These are phyloP conservation scores for Pseudognaphalium luteoalbum DNA, from an alignment of 129 eudicot genomes.

Conservation along the genomic window DNA sequence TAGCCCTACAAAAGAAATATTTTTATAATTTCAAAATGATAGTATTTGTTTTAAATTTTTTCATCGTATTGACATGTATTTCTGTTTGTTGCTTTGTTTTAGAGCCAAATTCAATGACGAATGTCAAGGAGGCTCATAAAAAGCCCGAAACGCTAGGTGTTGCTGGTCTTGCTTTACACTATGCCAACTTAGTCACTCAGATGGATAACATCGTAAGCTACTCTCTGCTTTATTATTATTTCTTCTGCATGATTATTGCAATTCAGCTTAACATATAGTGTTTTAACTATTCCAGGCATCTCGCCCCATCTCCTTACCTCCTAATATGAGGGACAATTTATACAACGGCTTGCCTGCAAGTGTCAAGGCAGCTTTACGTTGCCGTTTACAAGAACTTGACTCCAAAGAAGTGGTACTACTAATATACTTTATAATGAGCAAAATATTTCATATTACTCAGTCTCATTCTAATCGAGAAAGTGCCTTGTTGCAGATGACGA, in stretches of 20 bases:
- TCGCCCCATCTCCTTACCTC: constrained; percentile 80
- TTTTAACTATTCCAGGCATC: constrained; percentile 53
- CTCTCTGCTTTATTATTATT: constrained; percentile 2
- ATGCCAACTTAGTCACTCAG: constrained; percentile 83
- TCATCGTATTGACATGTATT: neutral
- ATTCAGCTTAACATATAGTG: neutral
- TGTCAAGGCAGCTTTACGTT: constrained; percentile 68
- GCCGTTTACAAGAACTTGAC: constrained; percentile 51
- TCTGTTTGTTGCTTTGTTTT: neutral
- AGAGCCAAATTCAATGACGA: constrained; percentile 36
- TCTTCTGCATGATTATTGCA: constrained; percentile 2
- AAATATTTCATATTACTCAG: neutral
- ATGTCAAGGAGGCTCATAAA: constrained; percentile 39
- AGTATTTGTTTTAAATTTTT: neutral
- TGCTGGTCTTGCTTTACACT: constrained; percentile 94
- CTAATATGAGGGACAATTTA: constrained; percentile 71
- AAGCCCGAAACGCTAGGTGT: constrained; percentile 71
- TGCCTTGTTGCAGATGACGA: constrained; percentile 58
- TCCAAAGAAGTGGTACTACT: constrained; percentile 61
- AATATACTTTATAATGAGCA: constrained; percentile 8
- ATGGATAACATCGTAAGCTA: constrained; percentile 84
- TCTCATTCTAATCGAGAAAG: neutral
- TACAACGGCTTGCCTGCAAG: constrained; percentile 73
- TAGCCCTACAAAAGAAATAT: neutral
- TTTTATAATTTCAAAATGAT: neutral